These are phyloP conservation scores for Geotrichum candidum DNA, from an alignment of 1,139 yeast species.

Conservation along the genomic window DNA sequence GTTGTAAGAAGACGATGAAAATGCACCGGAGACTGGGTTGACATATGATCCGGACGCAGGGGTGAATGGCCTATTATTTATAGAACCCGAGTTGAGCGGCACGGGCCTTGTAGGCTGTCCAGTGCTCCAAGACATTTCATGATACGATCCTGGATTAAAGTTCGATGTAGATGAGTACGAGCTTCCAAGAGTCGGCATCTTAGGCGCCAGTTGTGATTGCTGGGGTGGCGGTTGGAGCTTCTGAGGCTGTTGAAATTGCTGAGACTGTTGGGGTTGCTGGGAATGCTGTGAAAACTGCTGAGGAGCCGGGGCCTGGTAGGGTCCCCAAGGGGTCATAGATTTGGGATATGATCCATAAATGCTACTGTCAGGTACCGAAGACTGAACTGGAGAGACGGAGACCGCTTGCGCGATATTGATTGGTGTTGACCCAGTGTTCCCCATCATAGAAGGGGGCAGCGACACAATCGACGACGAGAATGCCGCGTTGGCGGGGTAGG, in stretches of 20 bases:
- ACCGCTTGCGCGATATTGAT: background rate
- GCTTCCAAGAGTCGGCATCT: background rate
- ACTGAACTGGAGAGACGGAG: background rate
- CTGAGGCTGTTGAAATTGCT: background rate
- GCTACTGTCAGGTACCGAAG: background rate
- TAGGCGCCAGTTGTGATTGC: background rate
- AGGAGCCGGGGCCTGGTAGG: conserved; percentile 3
- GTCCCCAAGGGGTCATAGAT: conserved; percentile 8
- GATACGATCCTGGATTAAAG: background rate
- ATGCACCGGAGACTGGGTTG: background rate
- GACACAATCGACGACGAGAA: conserved; percentile 9
- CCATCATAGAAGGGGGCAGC: conserved; percentile 2
- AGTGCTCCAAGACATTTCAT: conserved; percentile 7
- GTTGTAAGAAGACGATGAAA: background rate
- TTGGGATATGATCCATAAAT: conserved; percentile 3
- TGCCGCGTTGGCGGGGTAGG: conserved; percentile 3
- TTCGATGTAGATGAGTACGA: conserved; percentile 4
- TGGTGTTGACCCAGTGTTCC: conserved; percentile 2
- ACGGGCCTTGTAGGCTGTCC: conserved; percentile 1
- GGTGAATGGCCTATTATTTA: conserved; percentile 15
- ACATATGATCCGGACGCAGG: background rate
- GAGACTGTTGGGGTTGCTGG: background rate
- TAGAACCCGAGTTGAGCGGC: conserved; percentile 5
- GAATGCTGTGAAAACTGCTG: background rate
- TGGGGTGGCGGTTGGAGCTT: background rate